Percentiles rank a stretch among this genome's conserved stretches.
phyloP scores from a whole-genome alignment of 2,329 filamentous ascomycete genomes.

The Huntiella decipiens region DNA sequence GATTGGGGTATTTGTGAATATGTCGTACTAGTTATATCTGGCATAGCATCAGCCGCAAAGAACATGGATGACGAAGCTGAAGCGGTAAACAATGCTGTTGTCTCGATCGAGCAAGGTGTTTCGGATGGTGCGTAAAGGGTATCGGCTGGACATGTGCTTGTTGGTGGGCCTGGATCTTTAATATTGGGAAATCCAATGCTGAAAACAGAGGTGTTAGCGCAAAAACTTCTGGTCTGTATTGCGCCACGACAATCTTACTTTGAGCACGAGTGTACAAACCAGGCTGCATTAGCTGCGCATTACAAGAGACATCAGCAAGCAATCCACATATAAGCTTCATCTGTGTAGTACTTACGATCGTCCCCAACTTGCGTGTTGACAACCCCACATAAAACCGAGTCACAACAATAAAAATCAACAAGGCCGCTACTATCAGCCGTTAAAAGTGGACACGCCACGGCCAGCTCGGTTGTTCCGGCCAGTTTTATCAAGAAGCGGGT shows the following conservation, averaged over 20 bases:
- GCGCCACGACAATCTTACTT: slow-evolving; percentile 6
- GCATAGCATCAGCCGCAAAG: too few relatives aligned
- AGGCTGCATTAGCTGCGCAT: slow-evolving; percentile 10
- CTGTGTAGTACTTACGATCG: slow-evolving; percentile 10
- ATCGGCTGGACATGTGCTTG: slow-evolving; percentile 4
- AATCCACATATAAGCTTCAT: background rate
- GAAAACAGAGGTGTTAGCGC: background rate
- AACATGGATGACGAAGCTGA: too few relatives aligned
- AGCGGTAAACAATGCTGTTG: too few relatives aligned
- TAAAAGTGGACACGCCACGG: slow-evolving; percentile 6
- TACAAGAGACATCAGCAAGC: background rate
- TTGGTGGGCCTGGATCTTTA: slow-evolving; percentile 6
- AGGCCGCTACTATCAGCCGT: background rate
- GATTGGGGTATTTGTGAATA: too few relatives aligned
- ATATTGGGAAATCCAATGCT: slow-evolving; percentile 11
- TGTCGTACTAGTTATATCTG: too few relatives aligned
- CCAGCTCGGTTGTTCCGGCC: slow-evolving; percentile 3
- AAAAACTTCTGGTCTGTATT: background rate
- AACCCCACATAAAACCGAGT: slow-evolving; percentile 12
- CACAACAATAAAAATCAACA: slow-evolving; percentile 11
- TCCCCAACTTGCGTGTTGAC: slow-evolving; percentile 7
- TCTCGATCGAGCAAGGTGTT: background rate
- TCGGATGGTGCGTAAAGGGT: slow-evolving; percentile 6
- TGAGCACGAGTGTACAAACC: slow-evolving; percentile 10
- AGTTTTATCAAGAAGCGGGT: slow-evolving; percentile 8